These are phyloP conservation scores for Pisolithus tinctorius DNA, from an alignment of 768 basidiomycete genomes.

Conservation along the genomic window DNA sequence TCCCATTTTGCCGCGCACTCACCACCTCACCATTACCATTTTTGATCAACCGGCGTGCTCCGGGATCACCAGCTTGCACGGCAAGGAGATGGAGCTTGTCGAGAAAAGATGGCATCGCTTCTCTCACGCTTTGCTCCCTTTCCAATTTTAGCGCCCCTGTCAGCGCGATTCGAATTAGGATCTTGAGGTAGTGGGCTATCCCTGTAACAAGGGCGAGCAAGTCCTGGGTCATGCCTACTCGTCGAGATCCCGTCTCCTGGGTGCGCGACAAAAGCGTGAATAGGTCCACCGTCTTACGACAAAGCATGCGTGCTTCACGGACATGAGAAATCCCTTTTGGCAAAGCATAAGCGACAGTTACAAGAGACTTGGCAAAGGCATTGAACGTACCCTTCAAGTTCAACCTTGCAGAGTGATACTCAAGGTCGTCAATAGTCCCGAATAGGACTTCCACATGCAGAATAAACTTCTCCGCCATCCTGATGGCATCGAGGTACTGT, in stretches of 20 bases:
- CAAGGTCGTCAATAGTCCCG: conserved; percentile 93
- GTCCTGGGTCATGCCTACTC: conserved; percentile 97
- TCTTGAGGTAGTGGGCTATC: conserved; percentile 99
- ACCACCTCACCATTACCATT: conserved; percentile 62
- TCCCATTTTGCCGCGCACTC: conserved; percentile 14
- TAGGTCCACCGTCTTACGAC: conserved; percentile 97
- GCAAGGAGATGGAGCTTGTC: conserved; percentile 91
- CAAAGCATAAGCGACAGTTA: conserved; percentile 9
- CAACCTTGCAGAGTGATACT: conserved; percentile 74
- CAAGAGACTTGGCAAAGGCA: neutral
- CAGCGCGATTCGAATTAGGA: conserved; percentile 94
- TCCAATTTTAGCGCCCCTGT: conserved; percentile 95
- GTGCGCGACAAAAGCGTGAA: conserved; percentile 95
- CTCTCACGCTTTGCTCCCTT: conserved; percentile 74
- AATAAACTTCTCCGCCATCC: conserved; percentile 98
- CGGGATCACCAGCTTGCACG: conserved; percentile 75
- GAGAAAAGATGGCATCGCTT: conserved; percentile 85
- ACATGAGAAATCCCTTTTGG: conserved; percentile 90
- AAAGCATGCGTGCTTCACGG: conserved; percentile 96
- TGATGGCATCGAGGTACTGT: conserved; percentile 92
- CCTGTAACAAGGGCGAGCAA: conserved; percentile 95
- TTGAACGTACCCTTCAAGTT: conserved; percentile 72
- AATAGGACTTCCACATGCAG: conserved; percentile 97
- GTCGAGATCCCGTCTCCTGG: conserved; percentile 82
- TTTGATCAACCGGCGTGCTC: conserved; percentile 69